A percentile compares a stretch with the other conserved stretches of the same genome.
Evolutionary conservation across 208 protist genomes (phyloP).

Genomic region (Trypanosomatidae sp.): DNA sequence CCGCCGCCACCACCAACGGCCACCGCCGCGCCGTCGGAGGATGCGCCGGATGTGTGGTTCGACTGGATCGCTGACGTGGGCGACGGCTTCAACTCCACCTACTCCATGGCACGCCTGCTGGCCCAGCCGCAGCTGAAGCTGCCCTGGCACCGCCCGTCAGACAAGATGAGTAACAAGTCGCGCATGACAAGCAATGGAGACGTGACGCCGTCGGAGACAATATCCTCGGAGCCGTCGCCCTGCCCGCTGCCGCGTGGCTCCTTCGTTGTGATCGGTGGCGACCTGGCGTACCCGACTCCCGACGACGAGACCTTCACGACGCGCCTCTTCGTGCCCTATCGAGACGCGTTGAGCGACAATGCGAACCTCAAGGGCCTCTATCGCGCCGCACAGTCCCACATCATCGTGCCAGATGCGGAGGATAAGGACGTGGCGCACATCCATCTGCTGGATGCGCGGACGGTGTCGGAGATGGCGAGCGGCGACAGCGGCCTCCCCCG

Average conservation of each 20-base stretch:
- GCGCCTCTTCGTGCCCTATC: conserved; percentile 76
- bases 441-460: conserved; percentile 49
- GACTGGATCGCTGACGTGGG: conserved; percentile 88
- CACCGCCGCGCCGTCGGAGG: not conserved
- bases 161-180: not conserved
- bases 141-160: conserved; percentile 43
- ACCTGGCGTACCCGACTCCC: conserved; percentile 83
- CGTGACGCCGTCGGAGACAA: conserved; percentile 1
- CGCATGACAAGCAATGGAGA: not conserved
- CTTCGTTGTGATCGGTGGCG: conserved; percentile 80
- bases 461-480: conserved; percentile 33
- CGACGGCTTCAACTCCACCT: conserved; percentile 90
- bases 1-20: not conserved
- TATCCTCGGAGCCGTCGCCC: conserved; percentile 50
- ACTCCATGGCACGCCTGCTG: conserved; percentile 78
- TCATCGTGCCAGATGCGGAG: conserved; percentile 41
- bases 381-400: conserved; percentile 36
- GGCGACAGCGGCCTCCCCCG: conserved; percentile 26
- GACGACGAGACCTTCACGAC: conserved; percentile 69
- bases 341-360: conserved; percentile 52
- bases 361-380: conserved; percentile 42
- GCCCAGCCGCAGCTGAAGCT: conserved; percentile 61
- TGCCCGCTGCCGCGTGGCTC: conserved; percentile 67
- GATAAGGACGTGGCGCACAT: conserved; percentile 64
- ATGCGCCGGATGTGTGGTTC: conserved; percentile 66